Percentiles rank a stretch among this genome's conserved stretches.
Conservation (phyloP, 257 asterid species). For the Scutellaria baicalensis region DNA sequence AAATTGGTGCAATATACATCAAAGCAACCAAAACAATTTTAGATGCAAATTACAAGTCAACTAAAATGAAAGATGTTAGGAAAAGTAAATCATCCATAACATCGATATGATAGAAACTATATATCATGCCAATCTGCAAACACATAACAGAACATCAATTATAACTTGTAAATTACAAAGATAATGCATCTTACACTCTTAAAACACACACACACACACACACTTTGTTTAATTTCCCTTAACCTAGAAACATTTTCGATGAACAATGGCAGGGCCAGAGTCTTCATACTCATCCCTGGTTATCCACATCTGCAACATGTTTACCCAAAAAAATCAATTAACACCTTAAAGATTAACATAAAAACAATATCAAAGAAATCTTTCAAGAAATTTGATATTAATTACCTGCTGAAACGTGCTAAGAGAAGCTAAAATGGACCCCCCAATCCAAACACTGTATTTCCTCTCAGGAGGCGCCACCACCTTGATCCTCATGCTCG, state of each 20-base stretch:
- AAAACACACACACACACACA: too few relatives aligned
- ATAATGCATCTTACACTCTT: background rate
- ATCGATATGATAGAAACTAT: too few relatives aligned
- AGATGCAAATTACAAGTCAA: too few relatives aligned
- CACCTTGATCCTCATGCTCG: conserved; percentile 28
- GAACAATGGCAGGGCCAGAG: conserved; percentile 16
- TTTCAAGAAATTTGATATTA: background rate
- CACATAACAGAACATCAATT: too few relatives aligned
- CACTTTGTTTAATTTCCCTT: too few relatives aligned
- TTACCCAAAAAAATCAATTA: background rate
- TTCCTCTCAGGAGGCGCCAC: conserved; percentile 38
- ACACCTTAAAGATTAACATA: background rate
- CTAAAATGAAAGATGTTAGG: too few relatives aligned
- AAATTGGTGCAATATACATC: too few relatives aligned
- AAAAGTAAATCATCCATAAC: too few relatives aligned
- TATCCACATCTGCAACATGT: conserved; percentile 27
- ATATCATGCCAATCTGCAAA: too few relatives aligned
- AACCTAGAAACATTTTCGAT: conserved; percentile 23
- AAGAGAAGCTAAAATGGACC: conserved; percentile 24
- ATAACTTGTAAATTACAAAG: too few relatives aligned
- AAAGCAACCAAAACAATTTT: too few relatives aligned
- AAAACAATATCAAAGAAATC: too few relatives aligned
- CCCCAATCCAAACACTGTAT: conserved; percentile 38
- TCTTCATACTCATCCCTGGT: conserved; percentile 26
- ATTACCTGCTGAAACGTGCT: background rate